Percentiles rank a stretch among this genome's conserved stretches.
phyloP scores from a whole-genome alignment of 2,329 filamentous ascomycete species.

The Aureobasidium mangrovei region DNA sequence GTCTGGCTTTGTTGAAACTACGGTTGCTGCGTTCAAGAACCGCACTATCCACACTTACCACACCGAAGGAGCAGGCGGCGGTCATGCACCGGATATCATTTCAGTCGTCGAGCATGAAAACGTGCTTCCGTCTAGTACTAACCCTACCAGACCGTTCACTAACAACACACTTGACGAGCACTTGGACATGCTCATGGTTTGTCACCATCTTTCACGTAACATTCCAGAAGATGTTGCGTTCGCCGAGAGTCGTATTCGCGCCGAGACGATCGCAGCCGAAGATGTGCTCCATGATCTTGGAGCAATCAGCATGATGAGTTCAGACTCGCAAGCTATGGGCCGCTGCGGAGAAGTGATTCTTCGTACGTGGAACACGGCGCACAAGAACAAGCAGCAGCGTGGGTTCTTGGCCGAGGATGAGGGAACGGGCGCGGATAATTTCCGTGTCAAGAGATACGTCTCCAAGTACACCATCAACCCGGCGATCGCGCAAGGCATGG shows the following conservation, averaged over 20 bases:
- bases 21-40: slow-evolving; percentile 73
- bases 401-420: slow-evolving; percentile 69
- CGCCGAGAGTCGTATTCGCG: slow-evolving; percentile 85
- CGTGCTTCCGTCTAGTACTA: slow-evolving; percentile 83
- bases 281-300: slow-evolving; percentile 92
- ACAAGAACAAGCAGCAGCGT: slow-evolving; percentile 89
- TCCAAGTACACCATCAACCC: slow-evolving; percentile 97
- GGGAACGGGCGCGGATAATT: slow-evolving; percentile 75
- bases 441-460: slow-evolving; percentile 83
- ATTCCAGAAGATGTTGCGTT: slow-evolving; percentile 96
- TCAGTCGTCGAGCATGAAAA: slow-evolving; percentile 81
- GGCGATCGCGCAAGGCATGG: slow-evolving; percentile 82
- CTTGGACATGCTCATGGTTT: slow-evolving; percentile 97
- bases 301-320: slow-evolving; percentile 96
- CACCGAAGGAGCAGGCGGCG: slow-evolving; percentile 89
- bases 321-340: slow-evolving; percentile 93
- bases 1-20: slow-evolving; percentile 92
- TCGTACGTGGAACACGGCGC: slow-evolving; percentile 91
- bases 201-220: slow-evolving; percentile 84
- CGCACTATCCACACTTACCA: slow-evolving; percentile 95
- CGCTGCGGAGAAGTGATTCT: slow-evolving; percentile 89
- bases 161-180: slow-evolving; percentile 91
- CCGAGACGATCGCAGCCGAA: slow-evolving; percentile 93
- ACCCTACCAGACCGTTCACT: slow-evolving; percentile 85
- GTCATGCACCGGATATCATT: slow-evolving; percentile 94